A percentile compares a stretch with the other conserved stretches of the same genome.
These are phyloP conservation scores for Malassezia sp. DNA, from an alignment of 1,284 basidiomycete genomes.

Conservation along the genomic window DNA sequence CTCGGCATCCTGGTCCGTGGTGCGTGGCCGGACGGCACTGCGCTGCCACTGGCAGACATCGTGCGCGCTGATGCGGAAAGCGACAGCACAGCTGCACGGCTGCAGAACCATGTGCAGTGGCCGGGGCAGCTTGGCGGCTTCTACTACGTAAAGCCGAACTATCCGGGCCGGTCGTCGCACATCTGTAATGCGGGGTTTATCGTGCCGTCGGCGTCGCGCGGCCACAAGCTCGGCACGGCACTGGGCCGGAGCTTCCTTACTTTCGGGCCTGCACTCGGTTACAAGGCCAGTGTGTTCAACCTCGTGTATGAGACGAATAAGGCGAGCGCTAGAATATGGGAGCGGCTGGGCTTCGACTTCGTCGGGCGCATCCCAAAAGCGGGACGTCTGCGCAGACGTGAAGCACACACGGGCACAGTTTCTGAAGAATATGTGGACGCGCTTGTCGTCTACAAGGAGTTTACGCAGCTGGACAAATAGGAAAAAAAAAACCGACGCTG, in stretches of 20 bases:
- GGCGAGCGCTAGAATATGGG: conserved; percentile 70
- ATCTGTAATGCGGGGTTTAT: conserved; percentile 86
- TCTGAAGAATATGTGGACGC: conserved; percentile 82
- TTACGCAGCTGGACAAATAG: conserved; percentile 44
- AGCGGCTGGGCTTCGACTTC: conserved; percentile 66
- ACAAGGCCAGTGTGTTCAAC: conserved; percentile 82
- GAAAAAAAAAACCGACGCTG: no score
- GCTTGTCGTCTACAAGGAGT: conserved; percentile 71
- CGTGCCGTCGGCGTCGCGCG: conserved; percentile 60
- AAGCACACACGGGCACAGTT: conserved; percentile 49
- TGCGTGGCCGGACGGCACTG: conserved; percentile 7
- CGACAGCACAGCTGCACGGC: conserved; percentile 52
- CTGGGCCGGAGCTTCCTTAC: conserved; percentile 70
- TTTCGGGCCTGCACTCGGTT: conserved; percentile 58
- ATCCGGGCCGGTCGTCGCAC: conserved; percentile 69
- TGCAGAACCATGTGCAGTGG: conserved; percentile 49
- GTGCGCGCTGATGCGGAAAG: background rate
- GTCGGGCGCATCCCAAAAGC: conserved; percentile 75
- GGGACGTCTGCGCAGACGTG: conserved; percentile 58
- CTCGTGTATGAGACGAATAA: conserved; percentile 75
- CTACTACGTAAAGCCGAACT: conserved; percentile 51
- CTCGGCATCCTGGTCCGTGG: conserved; percentile 54
- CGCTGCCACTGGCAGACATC: background rate
- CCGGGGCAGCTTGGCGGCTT: conserved; percentile 62
- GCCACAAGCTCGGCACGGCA: conserved; percentile 59